Evolutionary conservation across 2,329 filamentous ascomycete genomes (phyloP).

Genomic region (Phyllosticta ampelicida): DNA sequence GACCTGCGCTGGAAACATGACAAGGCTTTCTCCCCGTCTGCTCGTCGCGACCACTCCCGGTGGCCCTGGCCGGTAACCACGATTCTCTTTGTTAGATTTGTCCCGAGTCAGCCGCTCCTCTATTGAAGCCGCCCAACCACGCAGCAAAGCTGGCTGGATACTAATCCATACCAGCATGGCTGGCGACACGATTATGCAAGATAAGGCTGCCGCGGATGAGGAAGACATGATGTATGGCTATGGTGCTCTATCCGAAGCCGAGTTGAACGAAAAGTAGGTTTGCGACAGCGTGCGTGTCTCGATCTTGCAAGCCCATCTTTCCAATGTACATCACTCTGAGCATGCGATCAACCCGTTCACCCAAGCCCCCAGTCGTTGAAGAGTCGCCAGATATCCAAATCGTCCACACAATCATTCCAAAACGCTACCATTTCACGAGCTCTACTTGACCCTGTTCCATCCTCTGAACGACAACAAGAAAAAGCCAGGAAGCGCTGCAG

Average conservation of each 20-base stretch:
- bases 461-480: slow-evolving; percentile 71
- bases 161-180: neutral
- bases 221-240: slow-evolving; percentile 40
- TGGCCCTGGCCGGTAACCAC: neutral
- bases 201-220: slow-evolving; percentile 35
- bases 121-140: neutral
- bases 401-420: slow-evolving; percentile 69
- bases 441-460: slow-evolving; percentile 72
- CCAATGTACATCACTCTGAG: neutral
- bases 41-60: neutral
- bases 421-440: slow-evolving; percentile 71
- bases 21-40: neutral
- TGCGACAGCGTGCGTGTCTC: neutral
- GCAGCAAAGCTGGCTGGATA: neutral
- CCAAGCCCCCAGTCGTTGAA: neutral
- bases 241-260: slow-evolving; percentile 32
- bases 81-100: neutral
- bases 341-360: neutral
- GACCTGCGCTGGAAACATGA: neutral
- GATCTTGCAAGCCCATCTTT: neutral
- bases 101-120: neutral
- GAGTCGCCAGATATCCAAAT: slow-evolving; percentile 57
- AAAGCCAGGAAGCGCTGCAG: slow-evolving; percentile 45
- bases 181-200: slow-evolving; percentile 23
- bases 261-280: slow-evolving; percentile 40